Evolutionary conservation across 2,329 filamentous ascomycete species (phyloP).

Genomic region (Apiospora saccharicola): DNA sequence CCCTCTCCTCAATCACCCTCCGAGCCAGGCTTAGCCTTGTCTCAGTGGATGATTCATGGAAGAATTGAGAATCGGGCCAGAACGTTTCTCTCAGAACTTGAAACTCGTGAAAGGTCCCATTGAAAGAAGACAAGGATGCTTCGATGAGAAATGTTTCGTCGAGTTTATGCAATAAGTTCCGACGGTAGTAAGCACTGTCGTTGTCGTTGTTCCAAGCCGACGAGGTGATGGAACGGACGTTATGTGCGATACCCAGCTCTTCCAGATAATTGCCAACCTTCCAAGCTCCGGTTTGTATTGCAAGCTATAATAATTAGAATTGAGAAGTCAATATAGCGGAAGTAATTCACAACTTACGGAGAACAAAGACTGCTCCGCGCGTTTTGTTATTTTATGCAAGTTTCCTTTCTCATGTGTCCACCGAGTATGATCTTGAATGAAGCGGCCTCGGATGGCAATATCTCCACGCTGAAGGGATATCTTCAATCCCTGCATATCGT

Average conservation of each 20-base stretch:
- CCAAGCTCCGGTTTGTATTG: too few species aligned
- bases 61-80: neutral
- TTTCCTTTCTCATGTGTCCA: neutral
- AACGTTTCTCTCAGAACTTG: neutral
- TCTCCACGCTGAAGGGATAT: neutral
- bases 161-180: neutral
- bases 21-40: too few species aligned
- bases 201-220: neutral
- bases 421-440: neutral
- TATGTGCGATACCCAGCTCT: neutral
- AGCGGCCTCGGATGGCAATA: neutral
- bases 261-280: neutral
- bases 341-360: neutral
- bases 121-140: neutral
- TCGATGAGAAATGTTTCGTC: neutral
- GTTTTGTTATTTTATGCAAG: neutral
- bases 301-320: too few species aligned
- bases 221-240: fast-evolving
- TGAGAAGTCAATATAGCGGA: too few species aligned
- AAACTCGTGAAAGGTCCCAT: neutral
- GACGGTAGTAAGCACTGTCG: neutral
- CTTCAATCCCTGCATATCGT: neutral
- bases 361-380: neutral
- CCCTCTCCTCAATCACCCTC: too few species aligned
- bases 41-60: neutral